Evolutionary conservation across 2,329 filamentous ascomycete genomes (phyloP).

Genomic region (Didymella pomorum): DNA sequence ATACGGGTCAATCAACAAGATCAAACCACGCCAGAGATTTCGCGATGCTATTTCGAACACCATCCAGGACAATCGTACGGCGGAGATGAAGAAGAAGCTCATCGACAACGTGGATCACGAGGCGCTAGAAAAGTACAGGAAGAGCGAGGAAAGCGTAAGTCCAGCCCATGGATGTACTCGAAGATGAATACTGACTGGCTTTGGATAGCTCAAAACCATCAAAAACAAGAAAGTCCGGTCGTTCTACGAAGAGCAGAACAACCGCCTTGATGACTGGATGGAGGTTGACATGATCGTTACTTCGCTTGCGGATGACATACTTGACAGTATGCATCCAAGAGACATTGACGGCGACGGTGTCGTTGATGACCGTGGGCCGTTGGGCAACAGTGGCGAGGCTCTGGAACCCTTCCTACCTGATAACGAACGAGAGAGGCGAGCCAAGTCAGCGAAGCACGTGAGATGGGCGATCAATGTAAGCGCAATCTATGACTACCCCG

Average conservation of each 20-base stretch:
- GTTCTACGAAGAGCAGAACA: slow-evolving; percentile 65
- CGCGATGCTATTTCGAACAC: slow-evolving; percentile 58
- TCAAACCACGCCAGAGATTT: slow-evolving; percentile 47
- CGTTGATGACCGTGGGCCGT: slow-evolving; percentile 60
- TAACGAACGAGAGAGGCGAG: slow-evolving; percentile 60
- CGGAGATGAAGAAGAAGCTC: slow-evolving; percentile 60
- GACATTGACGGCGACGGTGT: slow-evolving; percentile 65
- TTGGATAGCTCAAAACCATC: slow-evolving; percentile 58
- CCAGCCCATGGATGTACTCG: neutral
- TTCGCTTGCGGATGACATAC: slow-evolving; percentile 64
- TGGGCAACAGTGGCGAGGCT: slow-evolving; percentile 59
- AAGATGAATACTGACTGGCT: neutral
- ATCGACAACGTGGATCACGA: slow-evolving; percentile 57
- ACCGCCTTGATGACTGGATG: slow-evolving; percentile 64
- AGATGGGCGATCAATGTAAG: slow-evolving; percentile 65
- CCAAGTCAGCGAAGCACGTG: slow-evolving; percentile 58
- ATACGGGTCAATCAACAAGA: slow-evolving; percentile 31
- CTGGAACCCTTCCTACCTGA: slow-evolving; percentile 65
- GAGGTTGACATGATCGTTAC: slow-evolving; percentile 66
- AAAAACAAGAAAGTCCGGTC: slow-evolving; percentile 60
- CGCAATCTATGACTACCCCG: neutral
- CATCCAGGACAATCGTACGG: slow-evolving; percentile 55
- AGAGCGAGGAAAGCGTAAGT: slow-evolving; percentile 58
- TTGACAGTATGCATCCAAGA: slow-evolving; percentile 66
- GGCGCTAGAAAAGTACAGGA: slow-evolving; percentile 59